Percentiles rank a stretch among this genome's conserved stretches.
Conservation (phyloP, 345 rosid species). For the Theobroma cacao region DNA sequence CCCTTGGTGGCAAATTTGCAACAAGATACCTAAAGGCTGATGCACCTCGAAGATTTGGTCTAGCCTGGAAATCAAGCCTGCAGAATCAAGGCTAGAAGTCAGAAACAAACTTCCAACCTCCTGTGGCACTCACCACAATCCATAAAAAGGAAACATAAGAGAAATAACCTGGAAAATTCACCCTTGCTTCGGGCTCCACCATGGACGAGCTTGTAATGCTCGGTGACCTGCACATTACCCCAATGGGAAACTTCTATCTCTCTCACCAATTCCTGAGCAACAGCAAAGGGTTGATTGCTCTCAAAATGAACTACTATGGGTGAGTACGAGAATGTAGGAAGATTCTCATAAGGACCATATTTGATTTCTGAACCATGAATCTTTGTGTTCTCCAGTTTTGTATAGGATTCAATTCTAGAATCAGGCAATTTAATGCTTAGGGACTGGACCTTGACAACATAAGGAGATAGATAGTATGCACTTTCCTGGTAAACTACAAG, state of each 20-base stretch:
- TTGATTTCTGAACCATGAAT: slow-evolving; percentile 72
- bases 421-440: slow-evolving; percentile 68
- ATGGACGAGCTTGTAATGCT: slow-evolving; percentile 73
- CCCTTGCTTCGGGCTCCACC: slow-evolving; percentile 87
- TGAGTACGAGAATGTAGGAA: slow-evolving; percentile 56
- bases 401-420: slow-evolving; percentile 72
- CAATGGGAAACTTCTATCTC: slow-evolving; percentile 97
- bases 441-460: slow-evolving; percentile 66
- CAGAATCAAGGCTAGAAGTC: slow-evolving; percentile 10
- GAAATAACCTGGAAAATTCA: slow-evolving; percentile 78
- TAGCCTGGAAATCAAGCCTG: slow-evolving; percentile 85
- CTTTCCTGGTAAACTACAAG: slow-evolving; percentile 82
- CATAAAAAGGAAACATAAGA: not conserved
- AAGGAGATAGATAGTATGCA: slow-evolving; percentile 75
- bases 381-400: slow-evolving; percentile 68
- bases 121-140: not conserved
- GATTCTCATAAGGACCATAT: slow-evolving; percentile 83
- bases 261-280: slow-evolving; percentile 69
- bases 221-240: slow-evolving; percentile 92
- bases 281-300: slow-evolving; percentile 77
- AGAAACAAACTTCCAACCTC: slow-evolving; percentile 4
- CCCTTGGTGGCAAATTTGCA: slow-evolving; percentile 87
- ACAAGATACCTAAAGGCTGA: slow-evolving; percentile 71
- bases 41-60: slow-evolving; percentile 63
- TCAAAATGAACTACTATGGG: slow-evolving; percentile 86